Evolutionary conservation across 139 green algal species (phyloP).

Genomic region (Ettlia oleoabundans): DNA sequence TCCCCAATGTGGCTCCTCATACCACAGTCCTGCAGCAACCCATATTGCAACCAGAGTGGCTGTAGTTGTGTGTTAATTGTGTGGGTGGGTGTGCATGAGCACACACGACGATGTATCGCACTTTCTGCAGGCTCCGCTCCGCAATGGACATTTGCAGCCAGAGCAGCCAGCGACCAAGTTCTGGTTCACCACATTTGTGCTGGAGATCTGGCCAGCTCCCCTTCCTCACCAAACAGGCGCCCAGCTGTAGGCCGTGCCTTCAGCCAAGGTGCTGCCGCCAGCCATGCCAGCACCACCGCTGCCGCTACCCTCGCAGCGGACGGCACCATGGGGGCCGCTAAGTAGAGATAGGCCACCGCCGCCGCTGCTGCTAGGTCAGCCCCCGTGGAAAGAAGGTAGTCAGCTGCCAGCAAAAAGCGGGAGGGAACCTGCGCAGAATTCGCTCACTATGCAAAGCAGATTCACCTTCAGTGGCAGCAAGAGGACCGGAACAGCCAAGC

Average conservation of each 20-base stretch:
- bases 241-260: slow-evolving; percentile 5
- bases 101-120: too few relatives aligned
- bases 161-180: background rate
- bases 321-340: background rate
- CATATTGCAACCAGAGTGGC: too few relatives aligned
- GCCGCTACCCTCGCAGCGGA: background rate
- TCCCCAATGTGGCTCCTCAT: slow-evolving; percentile 31
- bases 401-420: background rate
- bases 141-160: background rate
- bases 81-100: background rate
- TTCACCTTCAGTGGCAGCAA: too few relatives aligned
- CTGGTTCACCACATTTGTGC: background rate
- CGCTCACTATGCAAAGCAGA: too few relatives aligned
- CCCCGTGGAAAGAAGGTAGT: slow-evolving; percentile 3
- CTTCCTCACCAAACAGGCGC: background rate
- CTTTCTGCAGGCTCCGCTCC: too few relatives aligned
- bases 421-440: slow-evolving; percentile 6
- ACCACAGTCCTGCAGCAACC: slow-evolving; percentile 31
- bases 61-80: background rate
- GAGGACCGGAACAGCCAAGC: background rate
- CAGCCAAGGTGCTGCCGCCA: background rate
- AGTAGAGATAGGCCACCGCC: background rate
- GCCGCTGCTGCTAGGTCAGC: background rate
- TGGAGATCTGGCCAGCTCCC: background rate
- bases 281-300: background rate